Base-by-base conservation (phyloP, 2,329 filamentous ascomycete genomes). In the Fusarium drepaniforme region DNA sequence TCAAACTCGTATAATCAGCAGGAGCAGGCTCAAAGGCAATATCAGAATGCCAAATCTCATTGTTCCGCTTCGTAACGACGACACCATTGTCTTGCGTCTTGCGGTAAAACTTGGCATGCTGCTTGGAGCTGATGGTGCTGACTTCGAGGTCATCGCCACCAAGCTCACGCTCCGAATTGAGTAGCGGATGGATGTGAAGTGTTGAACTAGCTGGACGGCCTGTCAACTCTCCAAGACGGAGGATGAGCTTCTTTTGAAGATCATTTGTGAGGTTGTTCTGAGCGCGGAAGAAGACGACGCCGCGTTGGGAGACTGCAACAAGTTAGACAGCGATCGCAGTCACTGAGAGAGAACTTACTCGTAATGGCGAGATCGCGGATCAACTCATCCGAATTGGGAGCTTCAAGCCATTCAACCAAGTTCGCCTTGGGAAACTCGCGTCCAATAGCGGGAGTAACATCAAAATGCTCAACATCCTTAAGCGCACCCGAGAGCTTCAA, bases 241-340 rank as follows among this genome's bases (percentile, higher is more conserved):
- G 86, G 23, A 91, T 89, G 0, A 94, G 85, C 64, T 91, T 84
- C 82, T 94, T 94, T 77, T 93, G 91, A 3, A 92, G 86, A 2
- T 90, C 89, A 78, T 92, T 88, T 73, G 86, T 88, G 42, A 93
- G 82, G 40, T 85, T 84, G 78, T 92, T 85, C 73, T 94, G 92
- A 35, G 88, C 87, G 23, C 91, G 89, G 83, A 94, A 93, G 84
- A 93, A 93, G 37, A 93, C 91, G 5, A 94, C 92, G 12, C 92
- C 92, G 0, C 92, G 89, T 70, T 90, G 88, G 2, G 92, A 93
- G 74, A 94, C 91, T 93, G 38, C 30, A 49, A 12, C 13, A 5
- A 16, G 30, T 62, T 30, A 53, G 56, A 15, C 18, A 21, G 7
- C 5, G 2, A 16, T 16, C 33, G 6, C 33, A 15, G 33, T 58